Percentiles rank a stretch among this genome's conserved stretches.
phyloP scores from a whole-genome alignment of 371 early-diverging fungal genomes.

The Circinella umbellata region DNA sequence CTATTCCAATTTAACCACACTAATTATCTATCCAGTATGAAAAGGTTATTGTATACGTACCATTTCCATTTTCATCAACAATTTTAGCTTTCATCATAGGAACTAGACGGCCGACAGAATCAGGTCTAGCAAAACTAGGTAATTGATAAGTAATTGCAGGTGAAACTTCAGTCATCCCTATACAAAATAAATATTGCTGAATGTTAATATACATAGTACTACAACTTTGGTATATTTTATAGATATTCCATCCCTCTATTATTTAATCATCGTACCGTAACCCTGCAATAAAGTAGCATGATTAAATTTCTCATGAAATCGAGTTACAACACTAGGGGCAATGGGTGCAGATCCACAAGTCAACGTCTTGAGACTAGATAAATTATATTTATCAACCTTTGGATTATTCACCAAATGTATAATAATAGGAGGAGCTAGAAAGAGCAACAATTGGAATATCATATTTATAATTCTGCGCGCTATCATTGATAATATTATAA shows the following conservation, averaged over 20 bases:
- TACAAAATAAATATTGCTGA: too few relatives aligned
- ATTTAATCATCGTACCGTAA: not conserved
- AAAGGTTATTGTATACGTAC: conserved; percentile 66
- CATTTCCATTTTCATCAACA: conserved; percentile 55
- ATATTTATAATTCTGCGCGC: too few relatives aligned
- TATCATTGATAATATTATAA: too few relatives aligned
- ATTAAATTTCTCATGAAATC: conserved; percentile 7
- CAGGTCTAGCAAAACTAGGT: conserved; percentile 28
- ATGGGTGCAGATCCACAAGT: conserved; percentile 77
- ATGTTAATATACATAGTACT: too few relatives aligned
- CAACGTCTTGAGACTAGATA: conserved; percentile 57
- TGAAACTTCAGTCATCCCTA: conserved; percentile 2
- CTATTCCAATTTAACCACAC: too few relatives aligned
- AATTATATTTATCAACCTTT: conserved; percentile 61
- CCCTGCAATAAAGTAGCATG: conserved; percentile 7
- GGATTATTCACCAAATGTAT: conserved; percentile 62
- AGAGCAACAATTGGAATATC: too few relatives aligned
- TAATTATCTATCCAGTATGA: too few relatives aligned
- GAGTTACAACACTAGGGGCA: not conserved
- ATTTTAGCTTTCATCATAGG: conserved; percentile 56
- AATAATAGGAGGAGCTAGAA: conserved; percentile 77
- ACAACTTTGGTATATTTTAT: too few relatives aligned
- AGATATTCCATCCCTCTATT: too few relatives aligned
- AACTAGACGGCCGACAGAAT: conserved; percentile 72
- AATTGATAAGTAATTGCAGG: conserved; percentile 23